Evolutionary conservation across 2,329 filamentous ascomycete species (phyloP).

Genomic region (Blumeria graminis): DNA sequence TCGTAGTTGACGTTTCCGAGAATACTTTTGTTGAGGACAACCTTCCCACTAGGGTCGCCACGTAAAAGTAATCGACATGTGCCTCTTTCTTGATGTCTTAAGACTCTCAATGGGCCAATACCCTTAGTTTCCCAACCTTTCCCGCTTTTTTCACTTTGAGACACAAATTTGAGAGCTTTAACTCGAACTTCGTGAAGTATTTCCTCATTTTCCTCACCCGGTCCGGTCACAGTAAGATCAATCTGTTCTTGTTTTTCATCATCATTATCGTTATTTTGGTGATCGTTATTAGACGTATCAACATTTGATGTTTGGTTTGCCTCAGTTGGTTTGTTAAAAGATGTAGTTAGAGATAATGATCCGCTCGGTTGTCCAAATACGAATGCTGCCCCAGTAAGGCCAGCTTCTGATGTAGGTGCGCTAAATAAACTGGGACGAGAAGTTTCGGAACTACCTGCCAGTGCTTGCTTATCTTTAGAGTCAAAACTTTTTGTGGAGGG

Average conservation of each 20-base stretch:
- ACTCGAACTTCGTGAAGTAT: conserved; percentile 45
- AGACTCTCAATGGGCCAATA: conserved; percentile 43
- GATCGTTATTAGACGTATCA: conserved; percentile 12
- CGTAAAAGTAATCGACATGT: conserved; percentile 45
- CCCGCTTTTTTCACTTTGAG: conserved; percentile 23
- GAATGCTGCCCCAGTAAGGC: not conserved
- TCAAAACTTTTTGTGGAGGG: not conserved
- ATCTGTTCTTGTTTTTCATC: conserved; percentile 42
- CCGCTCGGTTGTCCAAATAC: not conserved
- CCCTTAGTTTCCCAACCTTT: conserved; percentile 45
- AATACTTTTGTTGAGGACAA: conserved; percentile 47
- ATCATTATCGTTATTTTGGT: conserved; percentile 19
- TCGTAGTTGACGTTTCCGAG: conserved; percentile 38
- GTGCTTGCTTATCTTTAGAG: not conserved
- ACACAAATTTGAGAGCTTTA: conserved; percentile 39
- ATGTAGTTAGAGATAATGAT: conserved; percentile 13
- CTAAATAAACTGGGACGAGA: not conserved
- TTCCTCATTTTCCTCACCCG: conserved; percentile 49
- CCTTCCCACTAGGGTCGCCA: conserved; percentile 48
- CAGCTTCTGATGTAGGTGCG: not conserved
- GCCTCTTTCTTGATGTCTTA: conserved; percentile 48
- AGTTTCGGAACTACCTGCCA: not conserved
- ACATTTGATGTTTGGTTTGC: conserved; percentile 15
- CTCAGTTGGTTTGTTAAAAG: conserved; percentile 9
- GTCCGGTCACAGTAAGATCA: conserved; percentile 39